These are phyloP conservation scores for Ogataea wickerhamii DNA, from an alignment of 805 yeast species.

Conservation along the genomic window DNA sequence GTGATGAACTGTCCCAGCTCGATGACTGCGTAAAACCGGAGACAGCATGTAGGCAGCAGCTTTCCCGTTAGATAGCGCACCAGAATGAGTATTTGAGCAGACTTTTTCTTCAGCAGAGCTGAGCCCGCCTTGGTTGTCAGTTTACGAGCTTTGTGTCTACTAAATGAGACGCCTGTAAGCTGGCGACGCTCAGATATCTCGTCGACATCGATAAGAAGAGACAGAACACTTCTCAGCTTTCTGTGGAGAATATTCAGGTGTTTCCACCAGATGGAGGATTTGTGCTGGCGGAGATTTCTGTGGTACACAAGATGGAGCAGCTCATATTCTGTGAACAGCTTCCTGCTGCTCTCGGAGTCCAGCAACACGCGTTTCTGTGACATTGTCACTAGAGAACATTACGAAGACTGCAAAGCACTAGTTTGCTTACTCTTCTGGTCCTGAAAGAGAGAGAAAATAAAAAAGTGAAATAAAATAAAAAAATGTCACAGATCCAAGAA, in stretches of 20 bases:
- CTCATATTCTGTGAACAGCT: conserved; percentile 46
- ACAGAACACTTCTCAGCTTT: conserved; percentile 40
- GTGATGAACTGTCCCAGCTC: conserved; percentile 75
- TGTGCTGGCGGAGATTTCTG: conserved; percentile 74
- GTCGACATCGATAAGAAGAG: conserved; percentile 26
- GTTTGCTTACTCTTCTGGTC: too few relatives aligned
- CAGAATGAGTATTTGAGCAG: conserved; percentile 9
- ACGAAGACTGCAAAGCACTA: too few relatives aligned
- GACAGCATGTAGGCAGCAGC: conserved; percentile 47
- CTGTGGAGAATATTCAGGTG: conserved; percentile 62
- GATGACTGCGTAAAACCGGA: conserved; percentile 62
- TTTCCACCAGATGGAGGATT: conserved; percentile 73
- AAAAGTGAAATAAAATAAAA: too few relatives aligned
- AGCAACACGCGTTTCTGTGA: not conserved
- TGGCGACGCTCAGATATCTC: conserved; percentile 12
- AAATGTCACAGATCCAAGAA: too few relatives aligned
- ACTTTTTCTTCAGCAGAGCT: conserved; percentile 6
- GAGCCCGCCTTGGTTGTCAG: conserved; percentile 5
- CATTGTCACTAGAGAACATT: not conserved
- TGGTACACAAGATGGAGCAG: conserved; percentile 63
- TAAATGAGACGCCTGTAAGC: conserved; percentile 10
- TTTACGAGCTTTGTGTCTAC: conserved; percentile 5
- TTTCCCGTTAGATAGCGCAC: conserved; percentile 32
- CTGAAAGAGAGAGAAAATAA: too few relatives aligned
- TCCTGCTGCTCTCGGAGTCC: not conserved